Percentiles rank a stretch among this genome's conserved stretches.
Conservation (phyloP, 768 basidiomycete genomes). For the Dictyophora rubrovolvata region DNA sequence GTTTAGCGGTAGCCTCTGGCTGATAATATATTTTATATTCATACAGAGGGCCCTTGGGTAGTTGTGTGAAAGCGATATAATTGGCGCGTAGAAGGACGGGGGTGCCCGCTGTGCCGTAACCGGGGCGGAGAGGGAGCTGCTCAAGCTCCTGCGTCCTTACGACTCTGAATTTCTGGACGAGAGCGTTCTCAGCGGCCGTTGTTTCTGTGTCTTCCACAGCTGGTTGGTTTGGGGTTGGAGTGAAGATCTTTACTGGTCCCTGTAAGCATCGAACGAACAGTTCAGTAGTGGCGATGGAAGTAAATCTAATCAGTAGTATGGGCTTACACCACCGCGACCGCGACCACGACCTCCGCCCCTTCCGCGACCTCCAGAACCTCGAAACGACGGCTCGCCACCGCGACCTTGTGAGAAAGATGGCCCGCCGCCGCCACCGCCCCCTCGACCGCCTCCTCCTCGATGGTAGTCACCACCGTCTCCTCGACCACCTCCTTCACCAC, state of each 20-base stretch:
- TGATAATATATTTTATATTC: conserved; percentile 33
- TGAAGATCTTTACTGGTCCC: too few relatives aligned
- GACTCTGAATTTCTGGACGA: conserved; percentile 33
- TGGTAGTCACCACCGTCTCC: too few relatives aligned
- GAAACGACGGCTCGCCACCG: conserved; percentile 16
- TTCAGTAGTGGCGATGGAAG: too few relatives aligned
- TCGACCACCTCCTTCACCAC: too few relatives aligned
- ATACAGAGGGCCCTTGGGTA: conserved; percentile 33
- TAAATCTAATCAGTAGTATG: conserved; percentile 20
- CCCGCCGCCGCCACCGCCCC: too few relatives aligned
- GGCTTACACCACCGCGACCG: conserved; percentile 18
- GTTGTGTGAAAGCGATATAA: conserved; percentile 45
- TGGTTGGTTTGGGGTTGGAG: too few relatives aligned
- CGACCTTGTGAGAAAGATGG: too few relatives aligned
- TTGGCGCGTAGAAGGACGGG: conserved; percentile 47
- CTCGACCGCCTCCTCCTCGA: too few relatives aligned
- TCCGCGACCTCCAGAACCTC: conserved; percentile 15
- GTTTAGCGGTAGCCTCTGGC: conserved; percentile 33
- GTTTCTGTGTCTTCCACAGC: conserved; percentile 29
- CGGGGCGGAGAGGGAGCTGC: conserved; percentile 47
- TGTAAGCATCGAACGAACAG: too few relatives aligned
- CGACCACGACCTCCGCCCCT: conserved; percentile 16
- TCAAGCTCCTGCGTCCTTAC: conserved; percentile 21
- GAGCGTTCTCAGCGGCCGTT: conserved; percentile 29
- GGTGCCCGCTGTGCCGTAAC: conserved; percentile 42